Percentiles rank a stretch among this genome's conserved stretches.
phyloP scores from a whole-genome alignment of 2,329 filamentous ascomycete species.

The Waltergamsia citrina region DNA sequence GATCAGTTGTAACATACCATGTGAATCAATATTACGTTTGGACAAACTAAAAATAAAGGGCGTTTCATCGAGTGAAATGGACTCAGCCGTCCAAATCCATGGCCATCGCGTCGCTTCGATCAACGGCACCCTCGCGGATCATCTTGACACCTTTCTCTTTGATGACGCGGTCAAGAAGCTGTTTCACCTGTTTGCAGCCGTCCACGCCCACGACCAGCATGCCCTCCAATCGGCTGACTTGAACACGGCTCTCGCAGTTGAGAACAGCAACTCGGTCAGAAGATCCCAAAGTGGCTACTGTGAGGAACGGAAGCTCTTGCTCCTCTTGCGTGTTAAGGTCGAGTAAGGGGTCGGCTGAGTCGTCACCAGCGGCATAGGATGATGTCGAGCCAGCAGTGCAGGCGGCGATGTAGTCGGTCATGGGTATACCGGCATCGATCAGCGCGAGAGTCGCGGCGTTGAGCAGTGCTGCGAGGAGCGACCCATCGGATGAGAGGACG shows the following conservation, averaged over 20 bases:
- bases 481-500: constrained; percentile 83
- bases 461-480: constrained; percentile 77
- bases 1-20: too few species aligned
- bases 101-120: constrained; percentile 35
- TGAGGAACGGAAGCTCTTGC: constrained; percentile 81
- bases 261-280: constrained; percentile 70
- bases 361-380: constrained; percentile 54
- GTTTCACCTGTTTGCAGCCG: constrained; percentile 77
- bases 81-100: constrained; percentile 38
- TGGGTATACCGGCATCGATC: constrained; percentile 90
- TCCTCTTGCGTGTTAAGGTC: constrained; percentile 76
- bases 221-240: constrained; percentile 71
- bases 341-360: constrained; percentile 64
- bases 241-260: constrained; percentile 82
- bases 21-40: too few species aligned
- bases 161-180: constrained; percentile 73
- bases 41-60: too few species aligned
- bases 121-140: constrained; percentile 44
- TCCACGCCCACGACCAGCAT: constrained; percentile 92
- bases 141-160: constrained; percentile 59
- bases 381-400: constrained; percentile 79
- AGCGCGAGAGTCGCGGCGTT: constrained; percentile 89
- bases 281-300: constrained; percentile 69
- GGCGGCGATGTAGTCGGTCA: constrained; percentile 83
- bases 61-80: too few species aligned